phyloP scores from a whole-genome alignment of 2,329 filamentous ascomycete genomes.

The Neopestalotiopsis clavispora region DNA sequence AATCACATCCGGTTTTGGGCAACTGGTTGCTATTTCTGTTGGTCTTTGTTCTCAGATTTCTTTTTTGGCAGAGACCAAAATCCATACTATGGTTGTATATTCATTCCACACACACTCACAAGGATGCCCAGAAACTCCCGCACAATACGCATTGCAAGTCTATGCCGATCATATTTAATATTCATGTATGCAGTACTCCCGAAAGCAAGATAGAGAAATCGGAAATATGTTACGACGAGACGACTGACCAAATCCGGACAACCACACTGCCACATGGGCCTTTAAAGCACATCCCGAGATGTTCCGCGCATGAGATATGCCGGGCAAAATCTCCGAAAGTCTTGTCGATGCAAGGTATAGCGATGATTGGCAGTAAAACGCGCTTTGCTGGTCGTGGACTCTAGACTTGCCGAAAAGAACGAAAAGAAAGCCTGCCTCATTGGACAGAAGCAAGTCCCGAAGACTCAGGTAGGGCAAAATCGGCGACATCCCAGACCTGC shows the following conservation, averaged over 20 bases:
- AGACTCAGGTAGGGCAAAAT: not conserved
- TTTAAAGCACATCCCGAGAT: not conserved
- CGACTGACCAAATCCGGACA: not conserved
- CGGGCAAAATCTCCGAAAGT: not conserved
- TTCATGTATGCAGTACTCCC: not conserved
- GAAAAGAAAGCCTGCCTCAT: not conserved
- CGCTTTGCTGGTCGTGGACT: not conserved
- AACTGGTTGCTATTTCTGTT: too few species aligned
- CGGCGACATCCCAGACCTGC: not conserved
- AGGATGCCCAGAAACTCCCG: not conserved
- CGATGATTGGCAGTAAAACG: not conserved
- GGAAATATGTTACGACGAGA: not conserved
- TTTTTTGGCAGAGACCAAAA: not conserved
- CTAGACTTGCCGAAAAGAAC: not conserved
- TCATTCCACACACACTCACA: not conserved
- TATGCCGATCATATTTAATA: not conserved
- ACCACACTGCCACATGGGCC: not conserved
- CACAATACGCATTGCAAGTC: not conserved
- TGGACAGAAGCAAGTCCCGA: not conserved
- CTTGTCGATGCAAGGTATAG: not conserved
- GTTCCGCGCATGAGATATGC: not conserved
- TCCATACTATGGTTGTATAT: not conserved
- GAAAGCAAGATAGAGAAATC: not conserved
- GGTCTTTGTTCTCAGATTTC: not conserved
- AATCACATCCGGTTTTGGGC: not conserved